Evolutionary conservation across 1,284 basidiomycete genomes (phyloP), one percentile per base, ranked within the genome.

Genomic region (Apiotrichum porosum): DNA sequence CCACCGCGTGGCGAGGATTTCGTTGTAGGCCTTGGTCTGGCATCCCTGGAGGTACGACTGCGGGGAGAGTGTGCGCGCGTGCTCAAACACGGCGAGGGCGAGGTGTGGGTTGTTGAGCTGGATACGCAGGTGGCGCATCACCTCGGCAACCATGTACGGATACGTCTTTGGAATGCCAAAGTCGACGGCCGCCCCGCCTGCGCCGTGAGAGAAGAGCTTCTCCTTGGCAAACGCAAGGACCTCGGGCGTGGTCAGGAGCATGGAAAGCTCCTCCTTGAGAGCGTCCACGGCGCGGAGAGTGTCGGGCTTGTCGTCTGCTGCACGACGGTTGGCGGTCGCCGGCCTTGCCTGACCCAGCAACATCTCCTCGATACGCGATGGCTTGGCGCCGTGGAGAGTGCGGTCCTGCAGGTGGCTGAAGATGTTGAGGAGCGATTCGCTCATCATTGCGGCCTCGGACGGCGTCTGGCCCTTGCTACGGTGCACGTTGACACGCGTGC

Each of bases 21-120:
- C 86, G 68, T 91, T 90, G 72, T 92, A 93, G 1, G 83, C 85
- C 4, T 78, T 78, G 1, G 88, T 86, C 6, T 86, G 85, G 68
- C 90, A 93, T 3, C 88, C 89, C 61, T 86, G 84, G 22, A 91
- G 84, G 66, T 86, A 92, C 4, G 85, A 88, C 8, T 83, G 77
- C 41, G 84, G 78, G 3, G 85, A 87, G 5, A 83, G 78, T 30
- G 79, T 78, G 38, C 82, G 80, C 0, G 87, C 85, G 65, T 89
- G 79, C 44, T 84, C 78, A 74, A 92, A 93, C 30, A 92, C 78
- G 17, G 85, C 80, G n/a, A 93, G 78, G 1, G 89, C 82, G 37
- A 90, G 80, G 63, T 91, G 80, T 2, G 89, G 88, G 55, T 89
- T 83, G 24, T 73, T 72, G 68, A 86, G 90, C 42, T 81, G 83